Evolutionary conservation across 257 asterid genomes (phyloP).

Genomic region (Solanum corneliomulleri): DNA sequence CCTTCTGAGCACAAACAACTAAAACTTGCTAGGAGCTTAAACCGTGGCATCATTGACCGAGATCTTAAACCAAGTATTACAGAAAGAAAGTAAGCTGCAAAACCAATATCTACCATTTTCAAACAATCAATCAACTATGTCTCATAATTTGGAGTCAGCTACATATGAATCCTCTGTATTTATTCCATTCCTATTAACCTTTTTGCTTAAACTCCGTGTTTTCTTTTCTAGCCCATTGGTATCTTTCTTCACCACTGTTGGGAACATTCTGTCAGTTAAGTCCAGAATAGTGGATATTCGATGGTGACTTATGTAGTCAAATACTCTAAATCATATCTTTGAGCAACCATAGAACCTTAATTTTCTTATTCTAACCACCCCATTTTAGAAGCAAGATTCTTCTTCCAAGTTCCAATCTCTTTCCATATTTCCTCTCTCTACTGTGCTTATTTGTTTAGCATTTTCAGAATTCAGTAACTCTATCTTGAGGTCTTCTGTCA

Average conservation of each 20-base stretch:
- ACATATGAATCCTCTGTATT: neutral
- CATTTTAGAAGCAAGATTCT: neutral
- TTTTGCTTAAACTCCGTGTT: neutral
- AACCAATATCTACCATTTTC: neutral
- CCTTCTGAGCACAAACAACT: slow-evolving; percentile 99
- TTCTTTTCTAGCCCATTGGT: neutral
- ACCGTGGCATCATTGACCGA: slow-evolving; percentile 92
- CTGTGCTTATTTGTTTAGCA: neutral
- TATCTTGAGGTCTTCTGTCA: neutral
- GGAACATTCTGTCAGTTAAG: neutral
- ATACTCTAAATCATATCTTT: neutral
- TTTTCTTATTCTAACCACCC: neutral
- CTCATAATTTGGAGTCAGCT: neutral
- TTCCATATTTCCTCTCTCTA: neutral
- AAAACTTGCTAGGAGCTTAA: slow-evolving; percentile 93
- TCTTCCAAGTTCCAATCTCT: neutral
- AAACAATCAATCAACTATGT: neutral
- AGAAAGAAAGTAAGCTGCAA: slow-evolving; percentile 69
- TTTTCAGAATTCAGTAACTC: neutral
- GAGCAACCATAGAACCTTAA: neutral
- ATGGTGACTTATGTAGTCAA: neutral
- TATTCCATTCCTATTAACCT: neutral
- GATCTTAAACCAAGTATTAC: slow-evolving; percentile 91
- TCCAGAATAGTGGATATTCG: neutral
- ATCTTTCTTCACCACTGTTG: neutral